phyloP scores from a whole-genome alignment of 768 basidiomycete genomes.

The Kockovaella imperatae region DNA sequence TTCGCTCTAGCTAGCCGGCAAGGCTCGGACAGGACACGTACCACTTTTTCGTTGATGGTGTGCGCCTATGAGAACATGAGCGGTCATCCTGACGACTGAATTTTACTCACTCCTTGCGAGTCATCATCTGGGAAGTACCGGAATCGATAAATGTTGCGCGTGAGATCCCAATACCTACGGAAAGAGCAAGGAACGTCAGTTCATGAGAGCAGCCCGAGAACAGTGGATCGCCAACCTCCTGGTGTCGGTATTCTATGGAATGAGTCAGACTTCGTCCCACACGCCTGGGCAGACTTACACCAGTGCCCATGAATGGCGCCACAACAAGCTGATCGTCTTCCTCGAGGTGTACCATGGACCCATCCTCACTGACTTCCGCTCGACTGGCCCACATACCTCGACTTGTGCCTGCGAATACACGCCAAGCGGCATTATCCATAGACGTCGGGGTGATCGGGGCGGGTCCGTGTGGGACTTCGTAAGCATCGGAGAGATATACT shows the following conservation, averaged over 20 bases:
- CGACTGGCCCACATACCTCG: slow-evolving; percentile 13
- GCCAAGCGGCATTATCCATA: slow-evolving; percentile 3
- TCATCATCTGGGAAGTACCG: slow-evolving; percentile 11
- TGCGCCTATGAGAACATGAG: slow-evolving; percentile 3
- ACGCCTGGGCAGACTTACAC: slow-evolving; percentile 17
- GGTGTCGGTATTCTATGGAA: slow-evolving; percentile 34
- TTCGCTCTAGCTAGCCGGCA: neutral
- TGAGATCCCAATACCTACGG: slow-evolving; percentile 40
- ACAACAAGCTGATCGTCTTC: slow-evolving; percentile 20
- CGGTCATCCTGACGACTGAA: neutral
- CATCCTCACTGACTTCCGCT: slow-evolving; percentile 13
- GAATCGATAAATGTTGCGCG: slow-evolving; percentile 41
- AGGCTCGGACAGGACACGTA: too few relatives aligned
- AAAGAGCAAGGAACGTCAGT: too few relatives aligned
- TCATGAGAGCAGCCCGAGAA: too few relatives aligned
- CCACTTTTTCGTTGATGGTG: slow-evolving; percentile 15
- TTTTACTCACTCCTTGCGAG: slow-evolving; percentile 4
- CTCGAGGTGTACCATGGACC: slow-evolving; percentile 16
- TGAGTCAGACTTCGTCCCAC: slow-evolving; percentile 9
- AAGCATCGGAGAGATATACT: neutral
- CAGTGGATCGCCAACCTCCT: too few relatives aligned
- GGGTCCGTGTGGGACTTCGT: slow-evolving; percentile 5
- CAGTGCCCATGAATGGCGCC: slow-evolving; percentile 30
- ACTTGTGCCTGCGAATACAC: slow-evolving; percentile 10
- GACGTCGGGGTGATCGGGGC: slow-evolving; percentile 12